Base-by-base conservation (phyloP, 768 basidiomycete genomes). In the Pilatotrama ljubarskyi region DNA sequence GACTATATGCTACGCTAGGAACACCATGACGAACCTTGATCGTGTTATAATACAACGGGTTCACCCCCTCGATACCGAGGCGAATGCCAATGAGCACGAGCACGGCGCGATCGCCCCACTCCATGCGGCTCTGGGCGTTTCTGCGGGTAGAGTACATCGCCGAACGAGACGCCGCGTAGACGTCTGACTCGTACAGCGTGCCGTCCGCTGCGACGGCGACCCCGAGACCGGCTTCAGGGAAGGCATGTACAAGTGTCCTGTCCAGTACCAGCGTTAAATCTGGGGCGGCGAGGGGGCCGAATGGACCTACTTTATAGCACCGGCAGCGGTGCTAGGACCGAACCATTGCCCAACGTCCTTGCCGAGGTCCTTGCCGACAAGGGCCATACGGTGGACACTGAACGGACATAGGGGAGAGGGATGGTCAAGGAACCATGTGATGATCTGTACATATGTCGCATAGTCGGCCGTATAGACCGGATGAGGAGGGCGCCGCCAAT, bases 331-430 rank as follows among this genome's bases (percentile, higher is more conserved):
- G 69, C 92, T 95, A 0, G 96, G 96, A 0, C 96, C 96, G 68
- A 98, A 98, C 96, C 96, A 98, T 73, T 94, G 90, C 0, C 96
- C 96, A 0, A 98, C 90, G 64, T 94, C 92, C 62, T 92, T 98
- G 13, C 96, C 96, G 1, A 98, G 82, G 66, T 95, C 90, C 70
- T 98, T 95, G 0, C 96, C 96, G 0, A 95, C 90, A 20, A 95
- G 77, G 0, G 95, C 95, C 90, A 99, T 97, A 47, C 93, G 84
- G 73, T 99, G 96, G 7, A 99, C 92, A 64, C 91, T 91, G 71
- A 99, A 99, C 0, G 96, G 96, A 17, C 89, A 86, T 29, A 88
- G 78, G 0, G 91, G 84, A 0, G 87, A 81, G 0, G 95, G 95
- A 2, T 89, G 87, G 70, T 99, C 96, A 46, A 98, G 75, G 77